Evolutionary conservation across 2,329 filamentous ascomycete genomes (phyloP).

Genomic region (Alternaria sp.): DNA sequence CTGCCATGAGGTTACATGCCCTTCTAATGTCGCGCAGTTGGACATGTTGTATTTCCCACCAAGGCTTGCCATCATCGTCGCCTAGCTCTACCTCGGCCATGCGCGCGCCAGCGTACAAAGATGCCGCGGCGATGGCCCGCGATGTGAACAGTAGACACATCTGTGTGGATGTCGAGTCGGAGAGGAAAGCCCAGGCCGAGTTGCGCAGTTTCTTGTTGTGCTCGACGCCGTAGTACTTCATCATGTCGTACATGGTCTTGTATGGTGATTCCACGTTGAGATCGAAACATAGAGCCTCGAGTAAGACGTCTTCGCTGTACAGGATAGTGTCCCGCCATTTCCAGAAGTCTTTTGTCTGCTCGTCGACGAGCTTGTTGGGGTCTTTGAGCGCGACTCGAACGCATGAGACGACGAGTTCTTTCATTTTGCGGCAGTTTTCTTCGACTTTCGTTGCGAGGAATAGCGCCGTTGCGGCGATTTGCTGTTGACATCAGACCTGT

Average conservation of each 20-base stretch:
- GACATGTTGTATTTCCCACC: constrained; percentile 85
- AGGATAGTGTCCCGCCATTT: constrained; percentile 95
- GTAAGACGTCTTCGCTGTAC: constrained; percentile 88
- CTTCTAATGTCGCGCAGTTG: constrained; percentile 73
- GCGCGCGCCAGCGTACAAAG: constrained; percentile 85
- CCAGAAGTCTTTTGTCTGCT: constrained; percentile 99
- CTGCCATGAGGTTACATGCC: constrained; percentile 79
- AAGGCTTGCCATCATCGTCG: constrained; percentile 77
- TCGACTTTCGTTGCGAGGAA: constrained; percentile 98
- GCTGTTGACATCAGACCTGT: constrained; percentile 50
- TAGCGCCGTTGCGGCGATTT: constrained; percentile 88
- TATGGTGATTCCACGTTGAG: constrained; percentile 91
- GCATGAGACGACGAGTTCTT: constrained; percentile 91
- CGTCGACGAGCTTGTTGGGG: constrained; percentile 86
- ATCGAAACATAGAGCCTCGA: constrained; percentile 94
- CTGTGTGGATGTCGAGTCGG: constrained; percentile 85
- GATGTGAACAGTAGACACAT: constrained; percentile 84
- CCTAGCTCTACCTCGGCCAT: constrained; percentile 76
- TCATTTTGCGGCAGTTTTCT: constrained; percentile 95
- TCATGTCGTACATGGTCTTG: constrained; percentile 80
- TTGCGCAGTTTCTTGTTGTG: constrained; percentile 86
- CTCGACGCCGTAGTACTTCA: constrained; percentile 75
- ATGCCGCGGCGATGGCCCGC: constrained; percentile 81
- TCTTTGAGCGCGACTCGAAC: constrained; percentile 97
- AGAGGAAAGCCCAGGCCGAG: constrained; percentile 91